These are phyloP conservation scores for Ogataea philodendri DNA, from an alignment of 805 yeast species.

Conservation along the genomic window DNA sequence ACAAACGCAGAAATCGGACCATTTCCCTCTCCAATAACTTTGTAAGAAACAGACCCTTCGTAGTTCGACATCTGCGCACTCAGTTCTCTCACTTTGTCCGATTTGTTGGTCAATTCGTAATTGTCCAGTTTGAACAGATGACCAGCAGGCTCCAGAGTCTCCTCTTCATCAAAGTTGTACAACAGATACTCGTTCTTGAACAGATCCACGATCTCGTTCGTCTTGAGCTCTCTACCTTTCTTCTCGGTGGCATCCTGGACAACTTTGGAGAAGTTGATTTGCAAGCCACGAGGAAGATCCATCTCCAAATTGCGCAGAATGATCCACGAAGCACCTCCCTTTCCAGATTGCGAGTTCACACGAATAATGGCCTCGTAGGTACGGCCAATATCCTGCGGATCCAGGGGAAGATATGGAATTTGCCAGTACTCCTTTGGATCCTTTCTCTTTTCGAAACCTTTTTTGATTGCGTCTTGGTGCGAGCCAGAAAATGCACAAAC, in stretches of 20 bases:
- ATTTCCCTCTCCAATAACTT: conserved; percentile 64
- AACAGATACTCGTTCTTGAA: conserved; percentile 60
- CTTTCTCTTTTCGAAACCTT: conserved; percentile 37
- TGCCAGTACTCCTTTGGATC: conserved; percentile 51
- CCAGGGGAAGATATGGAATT: conserved; percentile 80
- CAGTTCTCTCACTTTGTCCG: conserved; percentile 43
- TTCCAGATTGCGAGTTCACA: conserved; percentile 84
- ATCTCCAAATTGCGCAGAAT: conserved; percentile 71
- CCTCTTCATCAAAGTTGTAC: conserved; percentile 30
- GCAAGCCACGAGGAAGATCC: conserved; percentile 79
- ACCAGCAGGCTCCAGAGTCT: conserved; percentile 18
- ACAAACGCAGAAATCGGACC: conserved; percentile 81
- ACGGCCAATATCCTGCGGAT: conserved; percentile 81
- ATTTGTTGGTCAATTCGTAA: conserved; percentile 31
- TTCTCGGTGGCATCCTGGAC: conserved; percentile 71
- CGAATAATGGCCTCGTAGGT: conserved; percentile 91
- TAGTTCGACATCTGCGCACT: conserved; percentile 49
- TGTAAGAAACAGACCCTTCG: conserved; percentile 28
- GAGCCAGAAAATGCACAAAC: conserved; percentile 75
- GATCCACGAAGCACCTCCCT: conserved; percentile 90
- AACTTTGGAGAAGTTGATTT: conserved; percentile 67
- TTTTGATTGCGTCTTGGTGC: conserved; percentile 39
- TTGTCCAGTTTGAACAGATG: conserved; percentile 26
- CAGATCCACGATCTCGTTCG: conserved; percentile 60
- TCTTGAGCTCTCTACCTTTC: conserved; percentile 68